Percentiles rank a stretch among this genome's conserved stretches.
Evolutionary conservation across 352 stramenopile genomes (phyloP).

Genomic region (Phytophthora pinifolia): DNA sequence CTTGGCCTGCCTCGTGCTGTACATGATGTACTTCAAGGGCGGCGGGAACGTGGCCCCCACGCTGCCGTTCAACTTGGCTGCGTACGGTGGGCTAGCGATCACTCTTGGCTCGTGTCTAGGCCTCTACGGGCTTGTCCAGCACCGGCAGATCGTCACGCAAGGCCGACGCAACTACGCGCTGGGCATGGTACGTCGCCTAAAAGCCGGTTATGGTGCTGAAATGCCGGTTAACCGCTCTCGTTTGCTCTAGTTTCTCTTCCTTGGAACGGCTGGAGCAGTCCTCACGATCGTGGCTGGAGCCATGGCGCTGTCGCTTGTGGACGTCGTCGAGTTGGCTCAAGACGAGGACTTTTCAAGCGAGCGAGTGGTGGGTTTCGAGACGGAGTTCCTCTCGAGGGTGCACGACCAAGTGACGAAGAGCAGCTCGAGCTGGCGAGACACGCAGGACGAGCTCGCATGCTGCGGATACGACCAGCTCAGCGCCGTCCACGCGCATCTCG

Average conservation of each 20-base stretch:
- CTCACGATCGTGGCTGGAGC: constrained; percentile 52
- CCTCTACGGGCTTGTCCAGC: constrained; percentile 52
- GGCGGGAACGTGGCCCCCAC: constrained; percentile 51
- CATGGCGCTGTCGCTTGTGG: constrained; percentile 43
- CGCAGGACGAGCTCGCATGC: constrained; percentile 55
- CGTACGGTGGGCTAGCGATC: constrained; percentile 46
- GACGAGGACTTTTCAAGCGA: constrained; percentile 37
- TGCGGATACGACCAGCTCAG: constrained; percentile 46
- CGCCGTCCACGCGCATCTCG: constrained; percentile 20
- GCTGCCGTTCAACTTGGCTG: constrained; percentile 52
- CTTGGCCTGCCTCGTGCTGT: constrained; percentile 54
- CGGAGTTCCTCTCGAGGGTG: constrained; percentile 42
- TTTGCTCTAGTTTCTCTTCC: constrained; percentile 42
- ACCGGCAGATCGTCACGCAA: constrained; percentile 52
- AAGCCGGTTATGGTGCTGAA: neutral
- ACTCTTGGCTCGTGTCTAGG: constrained; percentile 44
- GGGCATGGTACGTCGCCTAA: constrained; percentile 36
- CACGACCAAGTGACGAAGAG: constrained; percentile 34
- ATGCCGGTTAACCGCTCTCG: neutral
- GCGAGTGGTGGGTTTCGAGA: constrained; percentile 46
- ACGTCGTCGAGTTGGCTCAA: constrained; percentile 37
- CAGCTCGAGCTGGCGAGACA: constrained; percentile 33
- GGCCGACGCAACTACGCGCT: constrained; percentile 61
- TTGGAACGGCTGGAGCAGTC: constrained; percentile 39
- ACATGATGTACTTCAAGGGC: constrained; percentile 61